phyloP scores from a whole-genome alignment of 306 rosid genomes.

The Rosa lucieae region DNA sequence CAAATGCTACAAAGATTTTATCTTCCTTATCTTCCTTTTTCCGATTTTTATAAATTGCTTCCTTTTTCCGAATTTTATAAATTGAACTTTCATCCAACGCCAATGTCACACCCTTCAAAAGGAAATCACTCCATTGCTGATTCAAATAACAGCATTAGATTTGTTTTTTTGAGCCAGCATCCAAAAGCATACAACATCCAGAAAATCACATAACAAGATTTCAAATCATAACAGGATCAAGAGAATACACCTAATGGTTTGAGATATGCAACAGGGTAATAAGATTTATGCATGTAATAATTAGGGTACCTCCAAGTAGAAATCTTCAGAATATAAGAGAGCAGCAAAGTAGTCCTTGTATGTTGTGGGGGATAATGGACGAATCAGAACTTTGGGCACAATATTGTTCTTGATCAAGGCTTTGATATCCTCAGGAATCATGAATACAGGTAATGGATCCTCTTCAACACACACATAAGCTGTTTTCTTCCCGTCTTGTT shows the following conservation, averaged over 20 bases:
- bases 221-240: background rate
- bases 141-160: background rate
- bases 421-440: slow-evolving; percentile 31
- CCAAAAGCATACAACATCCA: background rate
- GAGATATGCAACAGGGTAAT: background rate
- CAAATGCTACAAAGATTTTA: slow-evolving; percentile 21
- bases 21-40: background rate
- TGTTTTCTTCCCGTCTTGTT: background rate
- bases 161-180: background rate
- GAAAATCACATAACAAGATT: background rate
- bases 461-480: slow-evolving; percentile 16
- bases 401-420: slow-evolving; percentile 33
- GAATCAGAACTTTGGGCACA: slow-evolving; percentile 26
- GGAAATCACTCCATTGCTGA: slow-evolving; percentile 20
- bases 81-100: slow-evolving; percentile 8
- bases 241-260: background rate
- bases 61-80: background rate
- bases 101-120: slow-evolving; percentile 7
- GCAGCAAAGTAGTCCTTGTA: slow-evolving; percentile 45
- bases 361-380: slow-evolving; percentile 27
- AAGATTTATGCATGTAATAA: background rate
- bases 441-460: slow-evolving; percentile 20
- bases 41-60: background rate
- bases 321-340: slow-evolving; percentile 40
- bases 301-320: slow-evolving; percentile 30